Conservation (phyloP, 2,329 filamentous ascomycete genomes). For the Berkeleyomyces rouxiae region DNA sequence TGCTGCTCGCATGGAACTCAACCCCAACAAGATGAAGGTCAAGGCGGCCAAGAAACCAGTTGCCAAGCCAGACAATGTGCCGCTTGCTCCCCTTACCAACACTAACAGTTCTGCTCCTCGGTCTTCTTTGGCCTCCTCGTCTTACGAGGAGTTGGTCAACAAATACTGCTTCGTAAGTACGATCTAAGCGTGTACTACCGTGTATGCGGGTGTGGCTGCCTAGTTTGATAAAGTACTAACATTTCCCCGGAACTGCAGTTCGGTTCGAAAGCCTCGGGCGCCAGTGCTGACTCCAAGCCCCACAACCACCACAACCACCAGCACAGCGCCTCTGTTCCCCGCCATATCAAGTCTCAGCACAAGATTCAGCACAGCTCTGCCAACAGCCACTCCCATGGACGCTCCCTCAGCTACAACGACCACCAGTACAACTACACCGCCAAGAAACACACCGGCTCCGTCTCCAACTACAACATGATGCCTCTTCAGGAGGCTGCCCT, state of each 20-base stretch:
- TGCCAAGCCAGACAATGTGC: conserved; percentile 38
- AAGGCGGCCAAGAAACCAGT: conserved; percentile 62
- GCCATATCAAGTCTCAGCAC: not conserved
- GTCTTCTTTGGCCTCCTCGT: conserved; percentile 56
- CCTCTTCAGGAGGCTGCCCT: conserved; percentile 20
- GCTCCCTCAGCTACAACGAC: not conserved
- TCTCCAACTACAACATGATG: conserved; percentile 28
- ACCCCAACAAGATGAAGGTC: conserved; percentile 8
- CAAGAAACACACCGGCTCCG: conserved; percentile 21
- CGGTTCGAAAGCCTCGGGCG: conserved; percentile 11
- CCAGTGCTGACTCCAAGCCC: conserved; percentile 1
- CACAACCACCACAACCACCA: not conserved
- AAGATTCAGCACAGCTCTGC: not conserved
- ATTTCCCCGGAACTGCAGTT: conserved; percentile 15
- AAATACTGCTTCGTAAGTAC: conserved; percentile 99
- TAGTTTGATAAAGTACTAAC: conserved; percentile 13
- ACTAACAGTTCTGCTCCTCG: conserved; percentile 24
- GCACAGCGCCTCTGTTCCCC: not conserved
- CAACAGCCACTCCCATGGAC: not conserved
- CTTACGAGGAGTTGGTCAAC: conserved; percentile 92
- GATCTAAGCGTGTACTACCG: not conserved
- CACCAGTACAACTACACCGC: not conserved
- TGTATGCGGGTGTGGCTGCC: conserved; percentile 22
- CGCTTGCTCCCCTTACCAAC: conserved; percentile 7
- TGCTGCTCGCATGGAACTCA: conserved; percentile 51